Evolutionary conservation across 495 filamentous ascomycete species (phyloP).

Genomic region (Tuber brumale): DNA sequence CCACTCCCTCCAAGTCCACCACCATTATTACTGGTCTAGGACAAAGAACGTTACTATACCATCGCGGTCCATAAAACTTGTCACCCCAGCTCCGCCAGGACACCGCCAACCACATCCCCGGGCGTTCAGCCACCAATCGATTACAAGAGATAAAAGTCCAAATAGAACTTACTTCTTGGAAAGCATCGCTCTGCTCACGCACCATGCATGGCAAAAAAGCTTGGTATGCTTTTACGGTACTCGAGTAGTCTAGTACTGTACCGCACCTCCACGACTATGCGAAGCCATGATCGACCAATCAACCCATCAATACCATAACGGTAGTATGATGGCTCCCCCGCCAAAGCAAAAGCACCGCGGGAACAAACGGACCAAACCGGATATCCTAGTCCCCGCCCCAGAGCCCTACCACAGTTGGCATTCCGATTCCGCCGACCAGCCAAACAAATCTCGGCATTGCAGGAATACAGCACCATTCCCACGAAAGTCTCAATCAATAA

Average conservation of each 20-base stretch:
- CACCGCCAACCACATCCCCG: not conserved
- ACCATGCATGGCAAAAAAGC: not conserved
- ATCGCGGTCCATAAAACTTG: not conserved
- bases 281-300: not conserved
- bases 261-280: not conserved
- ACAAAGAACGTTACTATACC: not conserved
- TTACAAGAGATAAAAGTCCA: not conserved
- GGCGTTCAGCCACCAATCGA: not conserved
- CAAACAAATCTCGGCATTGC: not conserved
- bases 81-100: not conserved
- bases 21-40: not conserved
- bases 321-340: not conserved
- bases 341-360: not conserved
- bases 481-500: not conserved
- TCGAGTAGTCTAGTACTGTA: not conserved
- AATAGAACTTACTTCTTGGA: not conserved
- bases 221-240: not conserved
- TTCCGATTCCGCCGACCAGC: not conserved
- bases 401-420: not conserved
- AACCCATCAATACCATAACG: not conserved
- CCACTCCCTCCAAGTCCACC: not conserved
- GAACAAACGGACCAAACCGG: not conserved
- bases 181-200: not conserved
- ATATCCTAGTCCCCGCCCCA: not conserved
- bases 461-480: not conserved